A percentile compares a stretch with the other conserved stretches of the same genome.
phyloP scores from a whole-genome alignment of 2,329 filamentous ascomycete species.

The Colletotrichum kahawae region DNA sequence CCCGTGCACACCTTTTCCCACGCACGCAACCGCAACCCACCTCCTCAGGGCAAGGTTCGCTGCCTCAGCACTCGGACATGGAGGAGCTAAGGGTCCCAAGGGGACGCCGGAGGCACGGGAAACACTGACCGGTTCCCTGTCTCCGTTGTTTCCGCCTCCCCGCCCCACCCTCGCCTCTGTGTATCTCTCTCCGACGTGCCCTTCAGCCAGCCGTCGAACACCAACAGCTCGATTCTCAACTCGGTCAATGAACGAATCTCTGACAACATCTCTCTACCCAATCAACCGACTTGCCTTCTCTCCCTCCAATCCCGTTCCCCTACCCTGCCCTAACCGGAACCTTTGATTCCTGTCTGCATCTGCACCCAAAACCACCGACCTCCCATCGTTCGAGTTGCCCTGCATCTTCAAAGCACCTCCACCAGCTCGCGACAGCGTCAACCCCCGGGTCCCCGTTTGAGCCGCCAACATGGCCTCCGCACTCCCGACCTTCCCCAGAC shows the following conservation, averaged over 20 bases:
- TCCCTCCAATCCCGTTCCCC: not conserved
- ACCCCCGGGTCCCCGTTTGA: not conserved
- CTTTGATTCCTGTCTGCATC: not conserved
- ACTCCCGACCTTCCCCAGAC: slow-evolving; percentile 66
- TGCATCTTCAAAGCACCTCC: not conserved
- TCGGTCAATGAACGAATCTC: not conserved
- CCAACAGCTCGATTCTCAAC: not conserved
- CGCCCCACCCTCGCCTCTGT: not conserved
- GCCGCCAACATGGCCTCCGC: slow-evolving; percentile 58
- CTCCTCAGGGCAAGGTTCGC: slow-evolving; percentile 2
- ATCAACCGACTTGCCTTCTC: not conserved
- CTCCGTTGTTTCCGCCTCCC: not conserved
- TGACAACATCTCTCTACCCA: not conserved
- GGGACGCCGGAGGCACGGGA: not conserved
- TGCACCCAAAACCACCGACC: not conserved
- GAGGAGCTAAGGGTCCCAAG: not conserved
- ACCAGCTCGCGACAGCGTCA: not conserved
- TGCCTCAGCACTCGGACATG: not conserved
- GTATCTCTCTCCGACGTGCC: not conserved
- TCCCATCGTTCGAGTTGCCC: not conserved
- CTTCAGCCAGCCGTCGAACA: not conserved
- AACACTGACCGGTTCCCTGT: not conserved
- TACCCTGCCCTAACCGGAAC: not conserved
- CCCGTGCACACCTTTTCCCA: not conserved
- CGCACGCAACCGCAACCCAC: not conserved